Base-by-base conservation (phyloP, 768 basidiomycete genomes). In the Hortiboletus flavorubellus region DNA sequence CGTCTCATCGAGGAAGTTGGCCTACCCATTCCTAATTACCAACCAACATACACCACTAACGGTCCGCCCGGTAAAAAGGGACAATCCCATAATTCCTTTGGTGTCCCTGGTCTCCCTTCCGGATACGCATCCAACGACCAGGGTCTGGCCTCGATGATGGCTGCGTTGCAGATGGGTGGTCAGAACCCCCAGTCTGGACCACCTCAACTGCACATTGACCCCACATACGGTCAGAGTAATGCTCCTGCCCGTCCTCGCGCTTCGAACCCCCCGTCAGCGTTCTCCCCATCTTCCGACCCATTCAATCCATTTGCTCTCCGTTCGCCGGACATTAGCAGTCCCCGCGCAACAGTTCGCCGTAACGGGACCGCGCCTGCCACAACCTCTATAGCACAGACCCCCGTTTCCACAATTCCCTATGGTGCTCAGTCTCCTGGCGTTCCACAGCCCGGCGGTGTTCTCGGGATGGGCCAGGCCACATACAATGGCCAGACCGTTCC, bases 1-100 rank as follows among this genome's bases (percentile, higher is more conserved):
- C 82, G 91, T 55, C 78, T 98, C 46, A 90, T 97, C 52, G 93
- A 97, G 69, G 95, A 96, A 73, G 93, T 97, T 59, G 94, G 95
- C 12, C 74, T 98, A 42, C 90, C 92, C 7, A 87, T 93, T 45
- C 91, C 89, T 51, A 92, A 86, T 74, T 87, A 91, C 72, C 89
- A 91, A 71, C 86, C 90, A 12, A 84, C 85, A 14, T 91, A 90
- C 69, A 77, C 83, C 15, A 73, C 73, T 29, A 84, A 83, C 57
- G 81, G 80, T 56, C 76, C 85, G 8, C 77, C 83, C 8, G 76
- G 79, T 58, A 80, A 83, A 57, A 91, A 91, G 72, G 72, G 76
- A 47, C 73, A 76, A 35, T 58, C 77, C 37, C 82, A 83, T 62
- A 76, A 67, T 58, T 77, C 77, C 35, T 89, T 79, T 61, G 85